Percentiles rank a stretch among this genome's conserved stretches.
These are phyloP conservation scores for Babjeviella inositovora DNA, from an alignment of 805 yeast species.

Conservation along the genomic window DNA sequence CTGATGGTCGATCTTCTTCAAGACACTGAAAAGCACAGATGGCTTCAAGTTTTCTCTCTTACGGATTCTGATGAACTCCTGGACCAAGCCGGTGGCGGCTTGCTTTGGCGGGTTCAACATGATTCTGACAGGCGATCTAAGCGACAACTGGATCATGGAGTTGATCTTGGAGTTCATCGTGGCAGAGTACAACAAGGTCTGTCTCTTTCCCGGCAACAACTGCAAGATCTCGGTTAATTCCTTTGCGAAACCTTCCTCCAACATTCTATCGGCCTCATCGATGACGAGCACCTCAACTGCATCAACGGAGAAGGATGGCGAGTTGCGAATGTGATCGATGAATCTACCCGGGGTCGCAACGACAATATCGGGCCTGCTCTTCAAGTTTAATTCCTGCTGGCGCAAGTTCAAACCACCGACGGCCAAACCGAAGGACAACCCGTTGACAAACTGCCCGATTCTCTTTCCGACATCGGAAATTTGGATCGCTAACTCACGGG, in stretches of 20 bases:
- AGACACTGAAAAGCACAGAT: slow-evolving; percentile 59
- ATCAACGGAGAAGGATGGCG: slow-evolving; percentile 84
- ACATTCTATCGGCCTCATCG: slow-evolving; percentile 98
- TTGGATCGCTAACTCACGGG: slow-evolving; percentile 96
- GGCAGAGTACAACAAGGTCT: slow-evolving; percentile 89
- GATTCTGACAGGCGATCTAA: slow-evolving; percentile 81
- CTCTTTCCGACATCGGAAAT: slow-evolving; percentile 87
- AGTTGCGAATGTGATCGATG: slow-evolving; percentile 91
- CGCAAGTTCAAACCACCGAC: slow-evolving; percentile 96
- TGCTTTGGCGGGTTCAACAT: slow-evolving; percentile 96
- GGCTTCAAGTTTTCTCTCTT: slow-evolving; percentile 77
- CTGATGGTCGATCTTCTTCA: slow-evolving; percentile 47
- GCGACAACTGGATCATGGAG: slow-evolving; percentile 71
- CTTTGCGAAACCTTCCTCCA: slow-evolving; percentile 96
- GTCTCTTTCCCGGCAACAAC: slow-evolving; percentile 80
- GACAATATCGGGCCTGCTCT: slow-evolving; percentile 86
- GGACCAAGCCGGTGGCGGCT: slow-evolving; percentile 79
- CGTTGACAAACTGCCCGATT: slow-evolving; percentile 60
- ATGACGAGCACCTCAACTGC: slow-evolving; percentile 82
- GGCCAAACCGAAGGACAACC: slow-evolving; percentile 80
- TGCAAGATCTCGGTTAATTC: slow-evolving; percentile 85
- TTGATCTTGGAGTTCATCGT: slow-evolving; percentile 94
- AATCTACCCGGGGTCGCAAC: slow-evolving; percentile 98
- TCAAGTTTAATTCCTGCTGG: slow-evolving; percentile 90
- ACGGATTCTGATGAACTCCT: slow-evolving; percentile 90